Base-by-base conservation (phyloP, 78 protist species). In the Salpingoeca rosetta region DNA sequence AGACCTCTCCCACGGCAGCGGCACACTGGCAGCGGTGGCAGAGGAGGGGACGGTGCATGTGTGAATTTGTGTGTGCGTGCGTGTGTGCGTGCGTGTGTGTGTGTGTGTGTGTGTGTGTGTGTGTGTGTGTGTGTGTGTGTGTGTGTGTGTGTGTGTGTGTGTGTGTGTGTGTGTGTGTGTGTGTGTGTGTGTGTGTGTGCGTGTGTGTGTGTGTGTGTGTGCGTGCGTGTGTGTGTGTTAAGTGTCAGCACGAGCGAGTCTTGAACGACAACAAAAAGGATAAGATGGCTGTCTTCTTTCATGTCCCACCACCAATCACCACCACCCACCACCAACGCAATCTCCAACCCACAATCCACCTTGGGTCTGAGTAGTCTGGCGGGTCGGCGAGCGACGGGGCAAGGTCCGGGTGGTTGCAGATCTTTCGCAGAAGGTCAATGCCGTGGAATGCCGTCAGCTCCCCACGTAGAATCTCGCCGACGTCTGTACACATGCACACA, bases 371-470 rank as follows among this genome's bases (percentile, higher is more conserved):
- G 65, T 51, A 51, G 17, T 51, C 65, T 17, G 65, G 65, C 65
- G 65, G 65, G 31, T 51, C 65, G 17, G 31, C 7, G 65, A 51
- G 7, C 31, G 65, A 7, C 65, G 65, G 36, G 65, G 87, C 75
- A 25, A 97, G 86, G 44, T 94, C 94, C 0, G 99, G 98, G 77
- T 98, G 99, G 84, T 96, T 98, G 87, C 99, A 96, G 27, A 98
- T 56, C 86, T 96, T 94, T 24, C 96, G 91, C 44, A 98, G 87
- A 12, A 84, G 36, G 51, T 84, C 90, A 51, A 98, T 90, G 22
- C 91, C 96, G 39, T 51, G 79, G 0, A 95, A 80, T 43, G 86
- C 43, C 31, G 80, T 57, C 43, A 41, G 44, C 36, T 41, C 38
- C 1, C 96, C 93, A 0, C 79, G 85, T 3, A 84, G 42, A 31